Evolutionary conservation across 73 alveolate species (phyloP), one percentile per base, ranked within the genome.

Genomic region (Stentor coeruleus): DNA sequence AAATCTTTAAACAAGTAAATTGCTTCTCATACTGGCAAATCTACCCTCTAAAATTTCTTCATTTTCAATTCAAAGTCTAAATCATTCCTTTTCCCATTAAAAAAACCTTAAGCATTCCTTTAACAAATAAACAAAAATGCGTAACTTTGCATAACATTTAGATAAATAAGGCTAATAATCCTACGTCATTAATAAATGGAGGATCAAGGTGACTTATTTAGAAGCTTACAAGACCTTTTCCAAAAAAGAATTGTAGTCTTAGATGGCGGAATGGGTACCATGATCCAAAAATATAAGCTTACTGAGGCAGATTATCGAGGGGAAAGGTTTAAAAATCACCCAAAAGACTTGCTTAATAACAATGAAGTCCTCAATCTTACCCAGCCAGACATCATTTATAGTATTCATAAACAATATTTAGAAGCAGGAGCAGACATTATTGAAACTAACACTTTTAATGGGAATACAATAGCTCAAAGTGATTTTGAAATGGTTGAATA

Each of bases 251-350:
- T 86, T 15, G 90, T 90, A 49, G 57, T 90, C 3, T 58, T 87
- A 1, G 98, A 93, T 57, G 98, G 98, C 15, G 98, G 91, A 59
- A 93, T 93, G 98, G 98, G 98, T 35, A 93, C 98, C 28, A 86
- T 86, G 82, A 82, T 93, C 59, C 91, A 91, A 81, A 84, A 84
- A 4, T 84, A 91, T 73, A 82, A 73, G 76, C 85, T 93, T 55
- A 81, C 74, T 75, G 98, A 93, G 79, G 90, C 86, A 33, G 94
- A 93, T 74, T 93, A 86, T 77, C 76, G 88, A 41, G 96, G 96
- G 1, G 96, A 91, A 40, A 38, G 91, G 58, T 93, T 91, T 83
- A 87, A 88, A 86, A 93, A 93, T 82, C 87, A 82, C 49, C 74
- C 59, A 35, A 81, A 76, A 88, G 89, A 90, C 59, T 84, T 80